Percentiles rank a stretch among this genome's conserved stretches.
phyloP scores from a whole-genome alignment of 345 rosid species.

The Eutrema heterophyllum region DNA sequence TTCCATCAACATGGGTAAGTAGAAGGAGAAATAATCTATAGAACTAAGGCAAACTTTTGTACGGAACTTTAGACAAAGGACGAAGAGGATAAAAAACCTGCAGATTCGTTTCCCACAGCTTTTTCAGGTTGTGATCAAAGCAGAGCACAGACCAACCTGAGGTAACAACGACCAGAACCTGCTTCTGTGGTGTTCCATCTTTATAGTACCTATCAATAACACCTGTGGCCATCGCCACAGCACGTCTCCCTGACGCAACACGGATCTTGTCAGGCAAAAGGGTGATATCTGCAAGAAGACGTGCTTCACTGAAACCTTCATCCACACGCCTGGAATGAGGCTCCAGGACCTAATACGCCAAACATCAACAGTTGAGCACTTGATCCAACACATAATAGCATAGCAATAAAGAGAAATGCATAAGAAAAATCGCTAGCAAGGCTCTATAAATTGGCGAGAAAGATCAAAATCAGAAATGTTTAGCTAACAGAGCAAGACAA shows the following conservation, averaged over 20 bases:
- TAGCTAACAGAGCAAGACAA: too few relatives aligned
- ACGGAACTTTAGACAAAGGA: not conserved
- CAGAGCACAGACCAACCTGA: constrained; percentile 96
- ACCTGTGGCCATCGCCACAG: constrained; percentile 95
- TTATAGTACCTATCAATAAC: constrained; percentile 63
- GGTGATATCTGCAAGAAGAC: constrained; percentile 55
- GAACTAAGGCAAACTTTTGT: not conserved
- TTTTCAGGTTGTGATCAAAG: constrained; percentile 91
- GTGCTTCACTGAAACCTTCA: constrained; percentile 89
- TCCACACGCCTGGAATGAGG: constrained; percentile 80
- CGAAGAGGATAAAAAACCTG: constrained; percentile 48
- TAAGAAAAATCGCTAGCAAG: not conserved
- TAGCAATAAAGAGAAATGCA: not conserved
- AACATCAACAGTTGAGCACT: constrained; percentile 5
- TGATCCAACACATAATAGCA: not conserved
- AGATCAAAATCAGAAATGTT: not conserved
- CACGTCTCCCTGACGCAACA: constrained; percentile 76
- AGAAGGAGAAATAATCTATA: not conserved
- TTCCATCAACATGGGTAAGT: constrained; percentile 12
- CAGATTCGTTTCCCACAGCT: constrained; percentile 87
- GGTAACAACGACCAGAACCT: constrained; percentile 94
- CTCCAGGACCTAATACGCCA: constrained; percentile 59
- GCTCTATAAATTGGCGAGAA: not conserved
- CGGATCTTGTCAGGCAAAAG: constrained; percentile 89
- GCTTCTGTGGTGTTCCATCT: constrained; percentile 77